phyloP scores from a whole-genome alignment of 2,329 filamentous ascomycete genomes.

The Colletotrichum sp. region DNA sequence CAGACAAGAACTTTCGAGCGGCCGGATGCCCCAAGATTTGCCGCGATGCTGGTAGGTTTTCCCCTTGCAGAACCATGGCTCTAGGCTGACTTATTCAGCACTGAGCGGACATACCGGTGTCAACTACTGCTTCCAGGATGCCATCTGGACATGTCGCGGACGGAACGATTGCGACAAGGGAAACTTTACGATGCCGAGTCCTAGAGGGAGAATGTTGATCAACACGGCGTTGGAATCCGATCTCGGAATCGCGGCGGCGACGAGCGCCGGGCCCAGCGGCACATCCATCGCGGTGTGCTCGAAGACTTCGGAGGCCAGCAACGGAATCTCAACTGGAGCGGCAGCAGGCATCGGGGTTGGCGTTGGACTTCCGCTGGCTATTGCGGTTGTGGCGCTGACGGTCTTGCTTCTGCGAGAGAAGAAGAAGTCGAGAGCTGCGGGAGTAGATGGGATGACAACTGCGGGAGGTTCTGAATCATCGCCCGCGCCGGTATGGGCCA shows the following conservation, averaged over 20 bases:
- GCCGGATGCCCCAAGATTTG: background rate
- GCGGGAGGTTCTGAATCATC: background rate
- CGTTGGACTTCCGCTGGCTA: background rate
- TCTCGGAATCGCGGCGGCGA: background rate
- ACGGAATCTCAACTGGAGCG: background rate
- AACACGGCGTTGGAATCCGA: background rate
- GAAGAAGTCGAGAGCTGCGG: background rate
- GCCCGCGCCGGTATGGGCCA: background rate
- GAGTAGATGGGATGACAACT: background rate
- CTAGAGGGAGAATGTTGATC: background rate
- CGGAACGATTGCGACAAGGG: background rate
- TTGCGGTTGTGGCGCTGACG: constrained; percentile 1
- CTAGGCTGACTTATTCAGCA: background rate
- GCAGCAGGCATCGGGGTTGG: constrained; percentile 14
- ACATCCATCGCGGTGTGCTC: background rate
- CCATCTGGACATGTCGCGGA: background rate
- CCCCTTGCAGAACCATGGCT: background rate
- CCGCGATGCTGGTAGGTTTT: background rate
- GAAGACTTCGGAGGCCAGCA: background rate
- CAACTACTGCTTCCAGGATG: background rate
- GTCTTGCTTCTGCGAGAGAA: constrained; percentile 10
- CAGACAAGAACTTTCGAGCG: background rate
- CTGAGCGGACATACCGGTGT: background rate
- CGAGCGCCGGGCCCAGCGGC: background rate
- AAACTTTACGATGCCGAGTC: background rate